phyloP scores from a whole-genome alignment of 805 yeast genomes.

The Starmerella sp. region DNA sequence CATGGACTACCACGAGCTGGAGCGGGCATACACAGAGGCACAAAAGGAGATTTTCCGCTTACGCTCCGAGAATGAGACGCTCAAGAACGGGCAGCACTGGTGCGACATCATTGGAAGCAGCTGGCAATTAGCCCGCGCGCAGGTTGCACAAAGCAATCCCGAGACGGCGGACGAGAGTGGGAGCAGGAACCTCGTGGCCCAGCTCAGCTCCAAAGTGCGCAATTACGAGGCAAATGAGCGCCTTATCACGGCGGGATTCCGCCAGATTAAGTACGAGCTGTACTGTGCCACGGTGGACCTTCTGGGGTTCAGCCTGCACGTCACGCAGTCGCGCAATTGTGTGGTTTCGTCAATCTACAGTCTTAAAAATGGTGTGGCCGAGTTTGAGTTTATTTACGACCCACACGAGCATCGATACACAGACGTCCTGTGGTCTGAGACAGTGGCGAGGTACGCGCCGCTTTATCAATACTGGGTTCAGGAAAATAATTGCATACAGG shows the following conservation, averaged over 20 bases:
- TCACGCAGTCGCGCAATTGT: constrained; percentile 12
- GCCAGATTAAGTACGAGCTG: constrained; percentile 18
- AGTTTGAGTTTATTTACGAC: constrained; percentile 14
- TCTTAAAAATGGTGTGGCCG: background rate
- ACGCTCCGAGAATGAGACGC: background rate
- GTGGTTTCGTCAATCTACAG: constrained; percentile 2
- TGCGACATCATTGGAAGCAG: constrained; percentile 6
- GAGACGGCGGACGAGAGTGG: too few relatives aligned
- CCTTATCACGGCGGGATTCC: constrained; percentile 8
- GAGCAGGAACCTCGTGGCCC: background rate
- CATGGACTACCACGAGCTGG: background rate
- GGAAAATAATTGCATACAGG: constrained; percentile 15
- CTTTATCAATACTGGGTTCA: constrained; percentile 16
- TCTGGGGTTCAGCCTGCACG: constrained; percentile 12
- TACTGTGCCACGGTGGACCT: constrained; percentile 17
- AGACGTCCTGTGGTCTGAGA: constrained; percentile 13
- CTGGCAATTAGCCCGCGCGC: constrained; percentile 4
- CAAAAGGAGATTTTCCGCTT: background rate
- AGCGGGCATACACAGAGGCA: background rate
- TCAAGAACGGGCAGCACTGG: constrained; percentile 5
- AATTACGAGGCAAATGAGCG: background rate
- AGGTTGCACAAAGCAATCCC: too few relatives aligned
- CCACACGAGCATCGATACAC: constrained; percentile 3
- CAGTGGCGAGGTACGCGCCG: background rate
- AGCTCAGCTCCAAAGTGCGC: background rate